Percentiles rank a stretch among this genome's conserved stretches.
Evolutionary conservation across 2,329 filamentous ascomycete species (phyloP).

Genomic region (Corinectria fuckeliana): DNA sequence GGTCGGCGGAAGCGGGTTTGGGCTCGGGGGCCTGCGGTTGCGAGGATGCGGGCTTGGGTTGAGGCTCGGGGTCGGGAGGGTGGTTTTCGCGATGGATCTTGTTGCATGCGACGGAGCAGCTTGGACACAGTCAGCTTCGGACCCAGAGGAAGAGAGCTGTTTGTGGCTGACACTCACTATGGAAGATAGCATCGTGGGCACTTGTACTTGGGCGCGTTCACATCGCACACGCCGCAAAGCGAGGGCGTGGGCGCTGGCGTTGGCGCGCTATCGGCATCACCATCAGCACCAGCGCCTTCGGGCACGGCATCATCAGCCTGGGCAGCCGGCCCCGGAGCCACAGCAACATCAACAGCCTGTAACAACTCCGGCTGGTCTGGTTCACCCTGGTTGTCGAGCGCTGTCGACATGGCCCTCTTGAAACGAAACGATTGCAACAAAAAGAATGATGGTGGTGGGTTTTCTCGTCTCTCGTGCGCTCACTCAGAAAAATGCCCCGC

Average conservation of each 20-base stretch:
- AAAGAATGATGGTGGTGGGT: background rate
- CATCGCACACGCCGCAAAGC: conserved; percentile 60
- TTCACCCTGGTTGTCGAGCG: conserved; percentile 11
- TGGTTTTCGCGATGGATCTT: conserved; percentile 59
- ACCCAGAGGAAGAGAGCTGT: background rate
- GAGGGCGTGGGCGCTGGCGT: conserved; percentile 21
- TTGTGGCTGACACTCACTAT: conserved; percentile 55
- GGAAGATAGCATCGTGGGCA: conserved; percentile 64
- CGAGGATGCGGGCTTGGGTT: conserved; percentile 27
- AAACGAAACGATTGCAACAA: background rate
- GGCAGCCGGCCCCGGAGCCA: background rate
- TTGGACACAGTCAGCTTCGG: conserved; percentile 36
- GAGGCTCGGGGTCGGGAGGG: conserved; percentile 48
- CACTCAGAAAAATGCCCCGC: conserved; percentile 19
- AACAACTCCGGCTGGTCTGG: background rate
- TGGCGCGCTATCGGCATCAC: conserved; percentile 4
- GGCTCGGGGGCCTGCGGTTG: conserved; percentile 9
- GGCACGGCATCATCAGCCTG: background rate
- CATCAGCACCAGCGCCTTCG: background rate
- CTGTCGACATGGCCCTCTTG: conserved; percentile 23
- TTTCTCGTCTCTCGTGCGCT: background rate
- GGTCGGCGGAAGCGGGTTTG: conserved; percentile 23
- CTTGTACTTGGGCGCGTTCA: conserved; percentile 64
- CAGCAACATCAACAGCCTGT: conserved; percentile 3
- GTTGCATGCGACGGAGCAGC: conserved; percentile 66